Conservation (phyloP, 768 basidiomycete species). For the Trichaptum fuscoviolaceum region DNA sequence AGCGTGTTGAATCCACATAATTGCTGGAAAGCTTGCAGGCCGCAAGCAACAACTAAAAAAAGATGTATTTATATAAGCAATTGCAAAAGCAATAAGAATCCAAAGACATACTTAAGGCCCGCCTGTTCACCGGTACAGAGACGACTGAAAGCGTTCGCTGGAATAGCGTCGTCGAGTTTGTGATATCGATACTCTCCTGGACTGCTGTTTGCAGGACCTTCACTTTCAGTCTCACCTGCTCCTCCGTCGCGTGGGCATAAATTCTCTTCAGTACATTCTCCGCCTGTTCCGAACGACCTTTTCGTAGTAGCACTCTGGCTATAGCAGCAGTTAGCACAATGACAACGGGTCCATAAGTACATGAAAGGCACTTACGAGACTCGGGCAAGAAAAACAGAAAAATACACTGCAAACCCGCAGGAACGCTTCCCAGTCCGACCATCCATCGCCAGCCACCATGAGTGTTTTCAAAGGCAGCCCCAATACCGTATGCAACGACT, state of each 20-base stretch:
- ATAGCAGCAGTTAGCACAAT: neutral
- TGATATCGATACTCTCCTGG: conserved; percentile 54
- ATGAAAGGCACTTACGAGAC: conserved; percentile 48
- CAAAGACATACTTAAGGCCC: conserved; percentile 54
- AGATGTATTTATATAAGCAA: neutral
- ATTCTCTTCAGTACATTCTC: conserved; percentile 54
- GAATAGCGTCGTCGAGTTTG: conserved; percentile 54
- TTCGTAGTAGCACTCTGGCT: neutral
- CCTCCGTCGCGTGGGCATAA: conserved; percentile 58
- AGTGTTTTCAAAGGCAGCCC: conserved; percentile 56
- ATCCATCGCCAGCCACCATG: conserved; percentile 68
- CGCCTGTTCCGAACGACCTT: conserved; percentile 26
- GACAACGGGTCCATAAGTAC: neutral
- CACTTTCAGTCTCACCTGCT: conserved; percentile 65
- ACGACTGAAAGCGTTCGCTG: conserved; percentile 53
- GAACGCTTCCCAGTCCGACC: conserved; percentile 71
- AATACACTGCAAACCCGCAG: conserved; percentile 57
- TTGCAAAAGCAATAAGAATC: neutral
- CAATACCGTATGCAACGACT: conserved; percentile 73
- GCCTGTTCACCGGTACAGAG: conserved; percentile 51
- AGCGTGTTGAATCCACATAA: conserved; percentile 82
- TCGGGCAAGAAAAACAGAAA: conserved; percentile 68
- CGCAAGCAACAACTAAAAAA: conserved; percentile 61
- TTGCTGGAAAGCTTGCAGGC: conserved; percentile 81
- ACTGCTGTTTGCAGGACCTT: conserved; percentile 57